phyloP scores from a whole-genome alignment of 2,329 filamentous ascomycete species.

The Botrytis galanthina region DNA sequence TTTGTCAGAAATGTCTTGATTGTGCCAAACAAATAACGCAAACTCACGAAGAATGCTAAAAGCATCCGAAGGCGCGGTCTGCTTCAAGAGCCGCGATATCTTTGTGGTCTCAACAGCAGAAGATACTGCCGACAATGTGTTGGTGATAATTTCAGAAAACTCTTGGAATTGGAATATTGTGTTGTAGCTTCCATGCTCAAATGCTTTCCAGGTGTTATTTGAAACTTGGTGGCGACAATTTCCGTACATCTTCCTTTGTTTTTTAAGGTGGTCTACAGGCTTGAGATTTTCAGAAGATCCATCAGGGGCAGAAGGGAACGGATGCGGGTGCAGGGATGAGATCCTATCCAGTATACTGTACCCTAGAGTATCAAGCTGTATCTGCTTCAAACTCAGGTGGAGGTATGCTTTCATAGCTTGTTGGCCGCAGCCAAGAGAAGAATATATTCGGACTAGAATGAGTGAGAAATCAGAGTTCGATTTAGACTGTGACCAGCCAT shows the following conservation, averaged over 20 bases:
- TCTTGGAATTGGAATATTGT: constrained; percentile 38
- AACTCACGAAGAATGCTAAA: constrained; percentile 37
- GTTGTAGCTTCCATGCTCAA: constrained; percentile 39
- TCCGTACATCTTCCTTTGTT: constrained; percentile 35
- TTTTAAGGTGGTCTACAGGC: constrained; percentile 32
- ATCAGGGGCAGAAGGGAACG: constrained; percentile 29
- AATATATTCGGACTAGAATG: constrained; percentile 41
- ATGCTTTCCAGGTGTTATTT: constrained; percentile 36
- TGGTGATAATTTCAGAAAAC: constrained; percentile 31
- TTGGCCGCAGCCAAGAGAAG: constrained; percentile 40
- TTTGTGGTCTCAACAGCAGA: constrained; percentile 35
- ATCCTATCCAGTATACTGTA: constrained; percentile 42
- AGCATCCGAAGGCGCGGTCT: constrained; percentile 20
- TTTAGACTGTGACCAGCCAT: constrained; percentile 38
- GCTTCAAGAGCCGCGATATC: constrained; percentile 33
- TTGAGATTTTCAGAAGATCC: constrained; percentile 23
- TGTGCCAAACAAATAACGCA: neutral
- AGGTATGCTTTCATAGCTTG: constrained; percentile 41
- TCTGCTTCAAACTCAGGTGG: constrained; percentile 42
- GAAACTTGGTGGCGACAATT: constrained; percentile 31
- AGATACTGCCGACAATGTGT: constrained; percentile 31
- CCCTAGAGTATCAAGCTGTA: constrained; percentile 43
- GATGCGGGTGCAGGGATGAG: constrained; percentile 41
- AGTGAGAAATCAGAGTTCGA: constrained; percentile 43
- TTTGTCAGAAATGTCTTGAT: neutral